Evolutionary conservation across 371 early-diverging fungal genomes (phyloP), one percentile per base, ranked within the genome.

Genomic region (Mortierella sp.): DNA sequence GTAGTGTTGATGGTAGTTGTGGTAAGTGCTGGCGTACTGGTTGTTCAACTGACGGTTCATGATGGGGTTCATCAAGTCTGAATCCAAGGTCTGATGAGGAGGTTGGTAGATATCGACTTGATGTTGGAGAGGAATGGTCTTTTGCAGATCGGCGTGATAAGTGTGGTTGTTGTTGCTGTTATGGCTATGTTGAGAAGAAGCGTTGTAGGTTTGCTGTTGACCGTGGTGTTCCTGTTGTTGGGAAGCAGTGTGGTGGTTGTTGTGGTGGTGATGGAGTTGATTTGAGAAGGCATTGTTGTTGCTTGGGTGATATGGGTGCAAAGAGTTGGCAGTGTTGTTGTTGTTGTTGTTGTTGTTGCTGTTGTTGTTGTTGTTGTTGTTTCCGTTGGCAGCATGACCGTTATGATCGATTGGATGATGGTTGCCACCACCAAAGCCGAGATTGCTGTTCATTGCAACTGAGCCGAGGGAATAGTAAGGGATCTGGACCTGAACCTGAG

Each of bases 51-150:
- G 79, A 20, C 79, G 73, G 71, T 73, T 73, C 59, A 67, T 62
- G 26, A 79, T 49, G 0, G 78, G 78, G 22, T 64, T 78, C 73
- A 78, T 51, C 58, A 74, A 54, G 24, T 73, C 74, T 24, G 67
- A 64, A 22, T 79, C 74, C 9, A 70, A 64, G 8, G 70, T 14
- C 54, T 78, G 78, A 26, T 69, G 73, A 5, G 79, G 79, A 5
- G 73, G 71, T 39, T 78, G 79, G 35, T 78, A 73, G 63, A 78
- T 78, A 49, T 78, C 73, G 68, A 78, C 73, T 63, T 78, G 73
- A 30, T 78, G 70, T 22, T 68, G 69, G 45, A 62, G 39, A 5
- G 70, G 63, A 22, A 79, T 64, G 45, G 68, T 54, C 68, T 79
- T 74, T 60, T 68, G 69, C 47, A 69, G 58, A 39, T 70, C 70